Evolutionary conservation across 2,329 filamentous ascomycete genomes (phyloP).

Genomic region (Penicillium sumatraense): DNA sequence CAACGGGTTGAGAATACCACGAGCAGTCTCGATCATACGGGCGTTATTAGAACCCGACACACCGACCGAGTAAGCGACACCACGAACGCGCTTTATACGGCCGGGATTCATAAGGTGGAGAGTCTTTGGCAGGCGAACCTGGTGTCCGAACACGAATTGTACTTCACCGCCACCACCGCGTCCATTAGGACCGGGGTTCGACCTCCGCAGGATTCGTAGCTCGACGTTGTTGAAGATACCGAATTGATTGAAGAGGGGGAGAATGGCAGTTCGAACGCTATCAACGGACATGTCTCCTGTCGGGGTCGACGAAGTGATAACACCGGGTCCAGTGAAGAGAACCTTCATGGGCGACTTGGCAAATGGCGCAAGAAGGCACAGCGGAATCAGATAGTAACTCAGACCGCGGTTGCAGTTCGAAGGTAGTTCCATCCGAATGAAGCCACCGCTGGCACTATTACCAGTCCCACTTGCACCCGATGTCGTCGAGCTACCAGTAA

Average conservation of each 20-base stretch:
- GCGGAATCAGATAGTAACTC: constrained; percentile 87
- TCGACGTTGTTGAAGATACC: constrained; percentile 88
- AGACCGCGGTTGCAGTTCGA: constrained; percentile 78
- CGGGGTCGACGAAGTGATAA: constrained; percentile 86
- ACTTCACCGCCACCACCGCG: constrained; percentile 86
- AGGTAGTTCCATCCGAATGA: constrained; percentile 81
- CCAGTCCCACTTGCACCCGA: constrained; percentile 53
- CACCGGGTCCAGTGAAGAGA: constrained; percentile 84
- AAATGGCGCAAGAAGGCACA: constrained; percentile 91
- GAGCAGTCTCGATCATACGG: constrained; percentile 88
- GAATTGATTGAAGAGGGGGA: constrained; percentile 88
- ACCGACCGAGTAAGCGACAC: constrained; percentile 91
- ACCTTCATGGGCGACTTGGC: constrained; percentile 90
- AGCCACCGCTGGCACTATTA: constrained; percentile 71
- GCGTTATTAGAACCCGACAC: constrained; percentile 92
- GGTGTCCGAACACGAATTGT: constrained; percentile 90
- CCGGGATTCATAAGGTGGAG: constrained; percentile 85
- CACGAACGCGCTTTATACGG: constrained; percentile 83
- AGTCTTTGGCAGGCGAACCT: constrained; percentile 91
- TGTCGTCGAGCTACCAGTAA: constrained; percentile 73
- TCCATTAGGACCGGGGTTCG: constrained; percentile 75
- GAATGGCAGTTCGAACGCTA: constrained; percentile 87
- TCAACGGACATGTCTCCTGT: constrained; percentile 88
- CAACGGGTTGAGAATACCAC: constrained; percentile 84
- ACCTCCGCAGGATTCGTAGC: constrained; percentile 77